Conservation (phyloP, 140 eudicot genomes). For the Senecio squalidus region DNA sequence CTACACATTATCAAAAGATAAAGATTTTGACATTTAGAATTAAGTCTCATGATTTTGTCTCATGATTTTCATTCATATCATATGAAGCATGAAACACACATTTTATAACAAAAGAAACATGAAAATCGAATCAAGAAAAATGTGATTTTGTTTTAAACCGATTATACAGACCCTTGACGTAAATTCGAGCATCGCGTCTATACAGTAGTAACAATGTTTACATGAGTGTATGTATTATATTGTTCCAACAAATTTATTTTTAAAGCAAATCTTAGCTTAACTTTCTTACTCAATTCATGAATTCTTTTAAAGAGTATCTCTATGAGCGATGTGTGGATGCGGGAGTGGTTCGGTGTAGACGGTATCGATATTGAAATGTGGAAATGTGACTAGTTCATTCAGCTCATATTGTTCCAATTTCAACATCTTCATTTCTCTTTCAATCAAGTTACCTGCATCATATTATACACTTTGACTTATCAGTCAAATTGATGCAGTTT, state of each 20-base stretch:
- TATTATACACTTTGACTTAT: not conserved
- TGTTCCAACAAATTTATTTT: not conserved
- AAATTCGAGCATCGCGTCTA: not conserved
- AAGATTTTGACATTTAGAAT: slow-evolving; percentile 3
- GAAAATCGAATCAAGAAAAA: not conserved
- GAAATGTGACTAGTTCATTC: slow-evolving; percentile 1
- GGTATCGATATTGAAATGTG: not conserved
- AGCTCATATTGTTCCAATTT: not conserved
- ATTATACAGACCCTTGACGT: not conserved
- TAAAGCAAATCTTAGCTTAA: not conserved
- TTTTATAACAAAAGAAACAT: not conserved
- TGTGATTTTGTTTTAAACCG: not conserved
- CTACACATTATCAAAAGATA: slow-evolving; percentile 23
- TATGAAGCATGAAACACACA: not conserved
- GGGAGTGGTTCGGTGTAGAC: slow-evolving; percentile 2
- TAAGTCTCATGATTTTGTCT: slow-evolving; percentile 25
- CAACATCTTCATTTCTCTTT: not conserved
- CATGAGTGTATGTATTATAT: not conserved
- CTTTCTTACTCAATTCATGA: not conserved
- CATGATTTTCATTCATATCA: not conserved
- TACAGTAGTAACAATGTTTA: not conserved
- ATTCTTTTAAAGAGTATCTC: not conserved
- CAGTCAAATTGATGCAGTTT: not conserved
- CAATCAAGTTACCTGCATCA: not conserved
- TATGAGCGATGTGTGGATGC: not conserved